Evolutionary conservation across 2,329 filamentous ascomycete genomes (phyloP).

Genomic region (Nectriaceae sp.): DNA sequence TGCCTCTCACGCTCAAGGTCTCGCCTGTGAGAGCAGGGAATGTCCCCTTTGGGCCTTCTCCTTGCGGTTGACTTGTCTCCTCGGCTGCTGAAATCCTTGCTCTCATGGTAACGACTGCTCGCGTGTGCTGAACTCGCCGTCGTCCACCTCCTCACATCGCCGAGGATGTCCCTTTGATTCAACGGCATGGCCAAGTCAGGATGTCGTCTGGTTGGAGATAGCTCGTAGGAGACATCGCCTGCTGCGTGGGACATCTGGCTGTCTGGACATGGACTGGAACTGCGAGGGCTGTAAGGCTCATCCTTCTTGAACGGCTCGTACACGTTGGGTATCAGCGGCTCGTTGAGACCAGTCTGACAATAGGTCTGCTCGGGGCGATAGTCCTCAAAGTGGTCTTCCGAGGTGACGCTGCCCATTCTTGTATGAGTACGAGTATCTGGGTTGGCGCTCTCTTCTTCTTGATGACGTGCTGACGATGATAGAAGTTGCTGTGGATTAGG

Average conservation of each 20-base stretch:
- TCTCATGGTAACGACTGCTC: slow-evolving; percentile 12
- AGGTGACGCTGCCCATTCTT: neutral
- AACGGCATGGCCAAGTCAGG: slow-evolving; percentile 2
- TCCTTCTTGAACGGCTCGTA: slow-evolving; percentile 20
- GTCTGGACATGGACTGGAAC: slow-evolving; percentile 10
- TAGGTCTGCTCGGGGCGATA: neutral
- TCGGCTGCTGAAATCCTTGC: slow-evolving; percentile 3
- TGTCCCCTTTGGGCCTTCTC: slow-evolving; percentile 1
- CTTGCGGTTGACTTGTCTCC: neutral
- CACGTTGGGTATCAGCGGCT: slow-evolving; percentile 17
- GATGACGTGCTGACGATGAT: slow-evolving; percentile 13
- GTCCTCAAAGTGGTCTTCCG: neutral
- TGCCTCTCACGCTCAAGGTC: slow-evolving; percentile 7
- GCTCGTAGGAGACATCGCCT: slow-evolving; percentile 6
- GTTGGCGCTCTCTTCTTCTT: neutral
- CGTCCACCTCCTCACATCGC: too few species aligned
- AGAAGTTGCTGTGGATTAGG: slow-evolving; percentile 8
- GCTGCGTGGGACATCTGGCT: slow-evolving; percentile 3
- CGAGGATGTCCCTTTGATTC: slow-evolving; percentile 1
- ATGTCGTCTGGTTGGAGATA: slow-evolving; percentile 3
- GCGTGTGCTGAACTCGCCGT: slow-evolving; percentile 11
- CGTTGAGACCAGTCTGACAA: slow-evolving; percentile 14
- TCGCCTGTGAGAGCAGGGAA: slow-evolving; percentile 1
- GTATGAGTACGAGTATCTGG: neutral
- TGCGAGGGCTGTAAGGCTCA: slow-evolving; percentile 7